Conservation (phyloP, 805 yeast species). For the Yamadazyma phyllophila region DNA sequence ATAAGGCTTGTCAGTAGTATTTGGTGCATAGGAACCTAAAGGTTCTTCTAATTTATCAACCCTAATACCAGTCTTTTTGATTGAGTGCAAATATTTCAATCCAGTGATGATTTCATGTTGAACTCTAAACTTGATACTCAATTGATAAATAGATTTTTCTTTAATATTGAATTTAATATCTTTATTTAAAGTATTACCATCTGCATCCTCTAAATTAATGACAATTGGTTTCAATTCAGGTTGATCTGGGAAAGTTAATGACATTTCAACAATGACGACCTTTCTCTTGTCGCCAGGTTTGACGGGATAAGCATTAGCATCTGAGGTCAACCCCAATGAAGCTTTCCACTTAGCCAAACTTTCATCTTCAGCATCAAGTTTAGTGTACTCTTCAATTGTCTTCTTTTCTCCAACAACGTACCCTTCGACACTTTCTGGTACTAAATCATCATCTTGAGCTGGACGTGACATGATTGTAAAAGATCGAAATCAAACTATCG, state of each 20-base stretch:
- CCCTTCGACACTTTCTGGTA: constrained; percentile 61
- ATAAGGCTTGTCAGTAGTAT: constrained; percentile 73
- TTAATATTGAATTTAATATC: constrained; percentile 72
- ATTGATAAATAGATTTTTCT: constrained; percentile 71
- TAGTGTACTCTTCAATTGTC: constrained; percentile 77
- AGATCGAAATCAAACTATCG: neutral
- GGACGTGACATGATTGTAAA: constrained; percentile 4
- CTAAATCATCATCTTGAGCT: constrained; percentile 49
- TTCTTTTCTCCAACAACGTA: constrained; percentile 69
- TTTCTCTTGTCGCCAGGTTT: constrained; percentile 69
- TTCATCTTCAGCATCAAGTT: constrained; percentile 86
- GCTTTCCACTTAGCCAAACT: constrained; percentile 89
- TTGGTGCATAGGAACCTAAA: constrained; percentile 89
- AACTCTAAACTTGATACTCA: constrained; percentile 73
- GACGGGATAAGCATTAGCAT: constrained; percentile 54
- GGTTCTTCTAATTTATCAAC: constrained; percentile 86
- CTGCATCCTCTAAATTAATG: constrained; percentile 61
- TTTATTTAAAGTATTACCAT: constrained; percentile 53
- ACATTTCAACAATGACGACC: constrained; percentile 78
- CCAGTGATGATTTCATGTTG: constrained; percentile 93
- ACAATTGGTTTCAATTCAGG: constrained; percentile 59
- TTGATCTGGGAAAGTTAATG: constrained; percentile 62
- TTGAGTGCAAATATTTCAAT: constrained; percentile 76
- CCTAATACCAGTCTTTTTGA: constrained; percentile 83
- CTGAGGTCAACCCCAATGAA: constrained; percentile 71